phyloP scores from a whole-genome alignment of 1,284 basidiomycete genomes.

The Dichomitus squalens region DNA sequence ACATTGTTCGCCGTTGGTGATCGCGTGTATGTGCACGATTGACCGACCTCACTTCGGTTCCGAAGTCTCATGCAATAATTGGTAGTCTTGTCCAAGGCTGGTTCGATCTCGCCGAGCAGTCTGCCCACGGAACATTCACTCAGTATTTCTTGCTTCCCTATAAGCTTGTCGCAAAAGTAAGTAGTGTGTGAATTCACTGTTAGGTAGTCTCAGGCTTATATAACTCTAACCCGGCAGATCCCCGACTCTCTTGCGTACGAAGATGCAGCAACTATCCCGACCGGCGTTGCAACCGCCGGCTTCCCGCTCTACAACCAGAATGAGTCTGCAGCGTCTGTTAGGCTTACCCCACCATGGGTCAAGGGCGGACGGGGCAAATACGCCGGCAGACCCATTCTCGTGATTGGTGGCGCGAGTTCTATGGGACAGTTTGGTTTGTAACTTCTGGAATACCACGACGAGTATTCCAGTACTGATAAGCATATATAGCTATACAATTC shows the following conservation, averaged over 20 bases:
- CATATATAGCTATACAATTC: slow-evolving; percentile 34
- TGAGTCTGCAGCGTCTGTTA: not conserved
- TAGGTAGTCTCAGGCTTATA: not conserved
- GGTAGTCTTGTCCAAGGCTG: not conserved
- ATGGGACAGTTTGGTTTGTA: slow-evolving; percentile 39
- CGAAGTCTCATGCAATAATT: not conserved
- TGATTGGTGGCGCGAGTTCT: slow-evolving; percentile 38
- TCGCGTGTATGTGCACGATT: slow-evolving; percentile 38
- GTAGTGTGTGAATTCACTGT: not conserved
- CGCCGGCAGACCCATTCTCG: slow-evolving; percentile 31
- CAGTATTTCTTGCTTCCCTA: slow-evolving; percentile 27
- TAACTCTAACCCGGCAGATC: not conserved
- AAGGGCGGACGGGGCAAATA: slow-evolving; percentile 34
- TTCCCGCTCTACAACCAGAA: slow-evolving; percentile 16
- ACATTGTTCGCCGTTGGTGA: slow-evolving; percentile 41
- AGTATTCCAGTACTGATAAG: not conserved
- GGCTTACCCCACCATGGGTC: slow-evolving; percentile 22
- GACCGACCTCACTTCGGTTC: not conserved
- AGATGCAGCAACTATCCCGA: slow-evolving; percentile 23
- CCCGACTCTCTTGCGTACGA: slow-evolving; percentile 18
- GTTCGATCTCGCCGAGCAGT: not conserved
- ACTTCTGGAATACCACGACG: slow-evolving; percentile 26
- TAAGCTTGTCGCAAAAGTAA: slow-evolving; percentile 4
- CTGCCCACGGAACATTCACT: not conserved
- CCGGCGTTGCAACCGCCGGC: slow-evolving; percentile 22